Evolutionary conservation across 208 protist species (phyloP).

Genomic region (Trypanosoma mega): DNA sequence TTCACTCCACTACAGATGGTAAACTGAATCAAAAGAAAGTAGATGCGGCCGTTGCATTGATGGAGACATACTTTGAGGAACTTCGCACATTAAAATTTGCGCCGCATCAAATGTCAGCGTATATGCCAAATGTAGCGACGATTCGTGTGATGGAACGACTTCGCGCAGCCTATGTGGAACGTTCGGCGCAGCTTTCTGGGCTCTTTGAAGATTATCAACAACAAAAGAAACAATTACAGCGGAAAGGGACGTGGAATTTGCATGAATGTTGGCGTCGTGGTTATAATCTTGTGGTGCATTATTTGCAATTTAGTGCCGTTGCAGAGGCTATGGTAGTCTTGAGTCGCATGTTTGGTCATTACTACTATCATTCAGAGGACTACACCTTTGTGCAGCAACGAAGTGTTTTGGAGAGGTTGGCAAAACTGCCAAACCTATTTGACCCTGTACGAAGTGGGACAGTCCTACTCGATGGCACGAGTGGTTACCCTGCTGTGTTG

Average conservation of each 20-base stretch:
- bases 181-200: slow-evolving; percentile 23
- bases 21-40: slow-evolving; percentile 35
- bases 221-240: slow-evolving; percentile 1
- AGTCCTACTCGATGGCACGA: slow-evolving; percentile 14
- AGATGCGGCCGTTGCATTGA: slow-evolving; percentile 31
- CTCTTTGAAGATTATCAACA: slow-evolving; percentile 33
- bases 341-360: slow-evolving; percentile 59
- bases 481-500: slow-evolving; percentile 52
- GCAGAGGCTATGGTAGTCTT: slow-evolving; percentile 47
- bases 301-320: slow-evolving; percentile 75
- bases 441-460: no score
- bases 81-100: slow-evolving; percentile 51
- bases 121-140: slow-evolving; percentile 62
- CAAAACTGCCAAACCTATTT: slow-evolving; percentile 51
- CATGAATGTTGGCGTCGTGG: slow-evolving; percentile 64
- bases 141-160: slow-evolving; percentile 67
- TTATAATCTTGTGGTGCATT: slow-evolving; percentile 69
- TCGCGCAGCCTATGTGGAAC: slow-evolving; percentile 37
- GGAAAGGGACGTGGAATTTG: slow-evolving; percentile 37
- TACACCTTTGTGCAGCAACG: slow-evolving; percentile 47
- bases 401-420: slow-evolving; percentile 51
- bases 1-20: not conserved
- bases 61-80: slow-evolving; percentile 72
- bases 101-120: slow-evolving; percentile 66
- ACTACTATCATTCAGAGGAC: slow-evolving; percentile 89